phyloP scores from a whole-genome alignment of 257 asterid species.

The Salvia rosmarinus region DNA sequence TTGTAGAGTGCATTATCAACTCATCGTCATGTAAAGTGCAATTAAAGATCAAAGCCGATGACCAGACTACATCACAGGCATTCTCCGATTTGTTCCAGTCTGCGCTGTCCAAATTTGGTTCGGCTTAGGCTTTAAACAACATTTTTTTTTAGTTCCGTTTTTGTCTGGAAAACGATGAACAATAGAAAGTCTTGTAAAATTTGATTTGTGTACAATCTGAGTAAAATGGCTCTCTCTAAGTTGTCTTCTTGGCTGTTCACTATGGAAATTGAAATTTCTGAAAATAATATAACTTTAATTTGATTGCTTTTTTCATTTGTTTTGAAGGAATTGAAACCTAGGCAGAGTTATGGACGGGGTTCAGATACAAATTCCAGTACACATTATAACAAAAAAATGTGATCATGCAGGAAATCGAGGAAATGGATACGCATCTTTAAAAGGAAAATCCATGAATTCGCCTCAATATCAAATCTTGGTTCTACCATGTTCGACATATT shows the following conservation, averaged over 20 bases:
- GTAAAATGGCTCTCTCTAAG: neutral
- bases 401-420: neutral
- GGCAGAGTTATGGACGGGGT: no score
- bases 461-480: constrained; percentile 2
- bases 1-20: constrained; percentile 79
- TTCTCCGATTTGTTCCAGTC: constrained; percentile 78
- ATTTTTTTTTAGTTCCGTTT: constrained; percentile 30
- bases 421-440: neutral
- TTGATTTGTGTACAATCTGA: constrained; percentile 32
- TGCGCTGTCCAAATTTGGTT: constrained; percentile 68
- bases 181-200: constrained; percentile 30
- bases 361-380: neutral
- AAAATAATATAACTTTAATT: neutral
- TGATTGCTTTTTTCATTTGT: neutral
- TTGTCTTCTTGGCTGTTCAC: constrained; percentile 29
- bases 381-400: neutral
- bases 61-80: constrained; percentile 67
- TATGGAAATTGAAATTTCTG: constrained; percentile 8
- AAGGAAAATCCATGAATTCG: constrained; percentile 13
- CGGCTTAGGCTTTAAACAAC: constrained; percentile 35
- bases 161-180: constrained; percentile 32
- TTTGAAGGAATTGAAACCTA: neutral
- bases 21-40: constrained; percentile 83
- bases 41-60: constrained; percentile 90
- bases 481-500: constrained; percentile 15